phyloP scores from a whole-genome alignment of 768 basidiomycete genomes.

The Cubamyces sp. region DNA sequence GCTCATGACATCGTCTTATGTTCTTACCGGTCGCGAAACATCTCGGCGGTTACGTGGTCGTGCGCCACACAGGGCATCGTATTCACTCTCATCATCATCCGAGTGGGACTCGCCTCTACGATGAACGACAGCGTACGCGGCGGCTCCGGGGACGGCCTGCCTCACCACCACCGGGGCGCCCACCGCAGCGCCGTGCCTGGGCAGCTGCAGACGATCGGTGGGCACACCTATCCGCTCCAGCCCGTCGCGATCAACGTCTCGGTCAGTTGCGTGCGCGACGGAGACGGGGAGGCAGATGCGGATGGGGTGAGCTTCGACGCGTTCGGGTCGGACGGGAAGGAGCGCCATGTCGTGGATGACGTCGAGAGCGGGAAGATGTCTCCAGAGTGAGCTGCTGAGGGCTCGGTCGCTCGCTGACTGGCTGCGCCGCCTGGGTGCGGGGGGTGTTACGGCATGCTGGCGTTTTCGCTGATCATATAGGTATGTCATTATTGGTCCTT shows the following conservation, averaged over 20 bases:
- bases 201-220: slow-evolving; percentile 11
- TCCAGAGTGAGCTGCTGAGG: background rate
- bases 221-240: slow-evolving; percentile 16
- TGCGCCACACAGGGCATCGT: slow-evolving; percentile 15
- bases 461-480: too few relatives aligned
- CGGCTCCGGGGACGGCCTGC: background rate
- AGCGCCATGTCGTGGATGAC: background rate
- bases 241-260: slow-evolving; percentile 25
- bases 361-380: slow-evolving; percentile 19
- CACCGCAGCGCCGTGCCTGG: background rate
- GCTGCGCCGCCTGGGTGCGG: too few relatives aligned
- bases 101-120: slow-evolving; percentile 24
- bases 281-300: background rate
- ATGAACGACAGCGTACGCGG: slow-evolving; percentile 15
- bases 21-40: background rate
- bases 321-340: slow-evolving; percentile 18
- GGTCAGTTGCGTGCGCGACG: slow-evolving; percentile 21
- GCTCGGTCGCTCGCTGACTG: too few relatives aligned
- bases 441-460: too few relatives aligned
- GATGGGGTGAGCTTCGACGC: slow-evolving; percentile 12
- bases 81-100: slow-evolving; percentile 26
- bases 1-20: background rate
- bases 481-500: too few relatives aligned
- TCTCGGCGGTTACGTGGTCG: background rate
- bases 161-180: background rate